Percentiles rank a stretch among this genome's conserved stretches.
phyloP scores from a whole-genome alignment of 2,329 filamentous ascomycete species.

The Amylocarpus encephaloides region DNA sequence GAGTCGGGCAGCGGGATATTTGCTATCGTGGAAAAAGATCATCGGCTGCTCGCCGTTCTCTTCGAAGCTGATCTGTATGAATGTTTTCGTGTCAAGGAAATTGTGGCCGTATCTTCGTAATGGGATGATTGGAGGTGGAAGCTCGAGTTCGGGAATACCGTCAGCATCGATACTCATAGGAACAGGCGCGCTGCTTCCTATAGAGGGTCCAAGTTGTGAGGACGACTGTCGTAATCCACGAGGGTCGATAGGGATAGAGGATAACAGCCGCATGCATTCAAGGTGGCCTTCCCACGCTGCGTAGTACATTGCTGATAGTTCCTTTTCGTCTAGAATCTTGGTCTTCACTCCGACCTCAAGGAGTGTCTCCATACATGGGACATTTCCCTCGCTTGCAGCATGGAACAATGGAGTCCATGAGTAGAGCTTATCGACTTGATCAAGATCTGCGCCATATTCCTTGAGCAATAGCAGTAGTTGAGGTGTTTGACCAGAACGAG shows the following conservation, averaged over 20 bases:
- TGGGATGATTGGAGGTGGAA: constrained; percentile 94
- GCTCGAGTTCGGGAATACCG: constrained; percentile 82
- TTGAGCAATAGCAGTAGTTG: constrained; percentile 74
- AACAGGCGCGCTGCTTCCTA: constrained; percentile 36
- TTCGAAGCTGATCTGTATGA: constrained; percentile 87
- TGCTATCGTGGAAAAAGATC: constrained; percentile 93
- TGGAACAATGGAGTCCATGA: constrained; percentile 97
- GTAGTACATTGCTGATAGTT: constrained; percentile 92
- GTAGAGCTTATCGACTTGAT: constrained; percentile 92
- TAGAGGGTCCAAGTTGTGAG: constrained; percentile 30
- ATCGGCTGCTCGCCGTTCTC: constrained; percentile 68
- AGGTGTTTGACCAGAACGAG: constrained; percentile 77
- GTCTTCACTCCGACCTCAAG: constrained; percentile 73
- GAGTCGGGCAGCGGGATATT: constrained; percentile 88
- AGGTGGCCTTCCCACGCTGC: constrained; percentile 96
- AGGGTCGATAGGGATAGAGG: constrained; percentile 37
- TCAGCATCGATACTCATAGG: constrained; percentile 71
- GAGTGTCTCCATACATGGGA: constrained; percentile 76
- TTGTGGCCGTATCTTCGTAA: constrained; percentile 94
- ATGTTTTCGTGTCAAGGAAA: constrained; percentile 95
- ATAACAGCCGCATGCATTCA: constrained; percentile 85
- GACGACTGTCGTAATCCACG: constrained; percentile 13
- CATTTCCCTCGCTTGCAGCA: constrained; percentile 91
- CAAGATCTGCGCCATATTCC: constrained; percentile 78
- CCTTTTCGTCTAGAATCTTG: constrained; percentile 83